Base-by-base conservation (phyloP, 169 alveolate genomes). In the Plasmodium yoelii region DNA sequence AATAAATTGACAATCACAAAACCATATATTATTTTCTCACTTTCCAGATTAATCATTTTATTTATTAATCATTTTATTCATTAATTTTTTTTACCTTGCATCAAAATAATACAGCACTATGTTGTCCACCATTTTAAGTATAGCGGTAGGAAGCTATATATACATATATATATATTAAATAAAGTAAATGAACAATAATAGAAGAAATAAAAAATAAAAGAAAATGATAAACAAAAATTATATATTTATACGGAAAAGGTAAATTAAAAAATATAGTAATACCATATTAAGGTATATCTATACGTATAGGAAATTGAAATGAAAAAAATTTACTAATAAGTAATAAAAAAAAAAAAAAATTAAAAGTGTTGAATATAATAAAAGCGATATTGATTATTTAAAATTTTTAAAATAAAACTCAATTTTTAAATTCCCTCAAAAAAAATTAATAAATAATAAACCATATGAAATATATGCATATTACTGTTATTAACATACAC, bases 91-190 rank as follows among this genome's bases (percentile, higher is more conserved):
- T 75, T 51, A 75, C 88, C 88, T 75, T 53, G 88, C 88, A 44
- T 75, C 88, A 26, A 75, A 75, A 44, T 75, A 75, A 15, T 75
- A 75, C 51, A 75, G 26, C 42, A 75, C 73, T 26, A 75, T 75
- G 39, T 75, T 57, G 19, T 63, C 77, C 71, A 64, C 15, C 88
- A 75, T 75, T 64, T 57, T 73, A 47, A 24, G 34, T 10, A 22
- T 56, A 56, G 65, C 24, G 19, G 65, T 18, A n/a, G 13, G 65
- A 56, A 56, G 24, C 15, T 18, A 56, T 56, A 15, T 22, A 61
- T 61, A 10, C 42, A 10, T 13, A 24, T 7, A 22, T 7, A 7
- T 22, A 60, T 24, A 61, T 56, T 56, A 56, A 56, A 56, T 1
- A 15, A 55, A 15, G 18, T 12, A 55, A 15, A 6, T n/a, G 15